Evolutionary conservation across 495 filamentous ascomycete species (phyloP), one percentile per base, ranked within the genome.

Genomic region (Xylaria venustula): DNA sequence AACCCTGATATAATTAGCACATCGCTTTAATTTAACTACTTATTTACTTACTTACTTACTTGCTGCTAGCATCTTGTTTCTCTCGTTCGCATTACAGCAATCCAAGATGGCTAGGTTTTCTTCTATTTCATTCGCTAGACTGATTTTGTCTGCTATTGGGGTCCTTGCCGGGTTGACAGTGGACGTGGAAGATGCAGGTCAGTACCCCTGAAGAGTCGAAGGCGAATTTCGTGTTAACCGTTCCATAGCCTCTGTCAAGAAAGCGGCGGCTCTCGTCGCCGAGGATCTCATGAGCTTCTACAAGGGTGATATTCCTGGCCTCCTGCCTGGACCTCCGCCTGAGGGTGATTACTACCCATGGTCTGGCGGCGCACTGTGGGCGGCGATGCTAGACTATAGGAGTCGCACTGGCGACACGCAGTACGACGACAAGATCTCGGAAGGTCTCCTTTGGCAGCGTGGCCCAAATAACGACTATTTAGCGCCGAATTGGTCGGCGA

Each of bases 311-410:
- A 77, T 80, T 7, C 79, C 81, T 19, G 87, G 86, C 17, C 75
- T 87, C 30, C 72, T 88, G 12, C 56, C 56, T 15, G 56, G 56
- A 23, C 56, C 56, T 8, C 45, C 46, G 8, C 15, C 74, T 64
- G 28, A 61, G 23, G 32, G 59, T 20, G 48, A 68, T 30, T 69
- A 75, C 64, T 73, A 67, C 32, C 70, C 46, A 58, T 90, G 85
- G 85, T 82, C 87, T 61, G 81, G 85, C 48, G 86, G 84, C 59
- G 83, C 80, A 28, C 80, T 89, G 71, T 90, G 87, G 78, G 83
- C 84, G 61, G 78, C 78, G 14, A 69, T 88, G 71, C 77, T 91
- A 22, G 85, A 91, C 64, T 92, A 91, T 66, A 88, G 87, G 83
- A 79, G 79, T 67, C 87, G 81, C 71, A 90, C 89, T 3, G 82